These are phyloP conservation scores for Fonsecaea pugnacius DNA, from an alignment of 2,329 filamentous ascomycete genomes.

Conservation along the genomic window DNA sequence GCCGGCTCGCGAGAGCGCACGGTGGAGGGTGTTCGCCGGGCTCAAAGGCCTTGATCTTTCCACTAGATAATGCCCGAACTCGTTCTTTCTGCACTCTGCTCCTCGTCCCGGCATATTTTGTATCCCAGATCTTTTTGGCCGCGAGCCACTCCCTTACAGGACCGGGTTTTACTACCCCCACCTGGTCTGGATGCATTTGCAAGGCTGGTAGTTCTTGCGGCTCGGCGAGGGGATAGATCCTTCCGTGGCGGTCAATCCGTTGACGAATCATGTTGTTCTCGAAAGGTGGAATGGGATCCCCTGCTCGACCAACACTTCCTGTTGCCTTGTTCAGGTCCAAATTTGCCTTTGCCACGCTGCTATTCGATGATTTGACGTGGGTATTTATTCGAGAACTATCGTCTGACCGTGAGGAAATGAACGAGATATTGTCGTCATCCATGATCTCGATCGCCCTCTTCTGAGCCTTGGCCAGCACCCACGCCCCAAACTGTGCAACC, in stretches of 20 bases:
- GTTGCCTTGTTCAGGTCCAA: constrained; percentile 31
- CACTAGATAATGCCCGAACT: constrained; percentile 71
- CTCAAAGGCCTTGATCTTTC: constrained; percentile 69
- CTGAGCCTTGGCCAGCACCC: constrained; percentile 84
- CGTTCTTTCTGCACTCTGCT: constrained; percentile 73
- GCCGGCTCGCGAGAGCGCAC: constrained; percentile 76
- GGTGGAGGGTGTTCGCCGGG: constrained; percentile 78
- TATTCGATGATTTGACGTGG: constrained; percentile 22
- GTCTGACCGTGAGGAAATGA: constrained; percentile 68
- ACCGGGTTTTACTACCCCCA: constrained; percentile 79
- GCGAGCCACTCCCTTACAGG: constrained; percentile 83
- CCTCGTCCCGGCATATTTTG: constrained; percentile 70
- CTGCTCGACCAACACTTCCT: constrained; percentile 75
- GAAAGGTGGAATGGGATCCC: constrained; percentile 80
- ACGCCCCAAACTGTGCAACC: constrained; percentile 89
- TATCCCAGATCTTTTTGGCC: constrained; percentile 74
- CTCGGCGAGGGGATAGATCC: constrained; percentile 69
- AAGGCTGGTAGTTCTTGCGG: constrained; percentile 69
- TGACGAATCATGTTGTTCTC: constrained; percentile 90
- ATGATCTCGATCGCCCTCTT: constrained; percentile 77
- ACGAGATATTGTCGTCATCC: constrained; percentile 75
- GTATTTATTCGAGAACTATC: constrained; percentile 39
- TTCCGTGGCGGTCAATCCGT: constrained; percentile 76
- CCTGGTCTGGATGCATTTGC: constrained; percentile 64
- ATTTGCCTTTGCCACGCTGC: constrained; percentile 33